Percentiles rank a stretch among this genome's conserved stretches.
Conservation (phyloP, 2,329 filamentous ascomycete species). For the Monosporascus sp. region DNA sequence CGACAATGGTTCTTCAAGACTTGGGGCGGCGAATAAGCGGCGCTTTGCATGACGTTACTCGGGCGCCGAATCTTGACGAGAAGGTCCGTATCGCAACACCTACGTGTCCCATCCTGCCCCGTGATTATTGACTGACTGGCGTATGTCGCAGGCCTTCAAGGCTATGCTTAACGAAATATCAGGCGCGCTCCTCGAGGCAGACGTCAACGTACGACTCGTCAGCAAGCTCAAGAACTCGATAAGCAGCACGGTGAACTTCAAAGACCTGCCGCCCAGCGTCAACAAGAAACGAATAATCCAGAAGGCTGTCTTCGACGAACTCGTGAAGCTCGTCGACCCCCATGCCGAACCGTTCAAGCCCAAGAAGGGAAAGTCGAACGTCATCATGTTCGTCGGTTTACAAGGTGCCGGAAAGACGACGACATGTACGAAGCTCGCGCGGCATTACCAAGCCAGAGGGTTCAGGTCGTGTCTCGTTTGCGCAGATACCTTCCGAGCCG, state of each 20-base stretch:
- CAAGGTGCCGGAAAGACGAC: slow-evolving; percentile 98
- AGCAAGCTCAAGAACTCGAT: slow-evolving; percentile 90
- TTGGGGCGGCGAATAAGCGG: slow-evolving; percentile 96
- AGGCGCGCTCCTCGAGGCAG: slow-evolving; percentile 88
- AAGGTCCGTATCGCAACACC: slow-evolving; percentile 55
- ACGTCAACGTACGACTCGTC: slow-evolving; percentile 94
- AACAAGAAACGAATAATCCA: slow-evolving; percentile 99
- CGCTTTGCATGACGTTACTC: slow-evolving; percentile 88
- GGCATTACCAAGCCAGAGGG: slow-evolving; percentile 89
- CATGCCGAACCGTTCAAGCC: slow-evolving; percentile 94
- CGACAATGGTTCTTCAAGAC: slow-evolving; percentile 93
- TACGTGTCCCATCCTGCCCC: slow-evolving; percentile 7
- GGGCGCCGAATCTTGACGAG: slow-evolving; percentile 90
- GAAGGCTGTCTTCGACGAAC: slow-evolving; percentile 94
- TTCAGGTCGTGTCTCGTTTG: slow-evolving; percentile 93
- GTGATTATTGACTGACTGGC: slow-evolving; percentile 37
- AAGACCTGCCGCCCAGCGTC: slow-evolving; percentile 81
- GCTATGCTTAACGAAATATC: slow-evolving; percentile 98
- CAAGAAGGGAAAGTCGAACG: slow-evolving; percentile 91
- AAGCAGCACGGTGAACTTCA: slow-evolving; percentile 86
- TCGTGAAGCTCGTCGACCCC: slow-evolving; percentile 91
- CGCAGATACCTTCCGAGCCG: slow-evolving; percentile 96
- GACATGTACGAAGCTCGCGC: slow-evolving; percentile 92
- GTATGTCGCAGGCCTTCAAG: slow-evolving; percentile 73
- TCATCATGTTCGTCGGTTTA: slow-evolving; percentile 99